Percentiles rank a stretch among this genome's conserved stretches.
phyloP scores from a whole-genome alignment of 1,284 basidiomycete genomes.

The Vanrija humicola region DNA sequence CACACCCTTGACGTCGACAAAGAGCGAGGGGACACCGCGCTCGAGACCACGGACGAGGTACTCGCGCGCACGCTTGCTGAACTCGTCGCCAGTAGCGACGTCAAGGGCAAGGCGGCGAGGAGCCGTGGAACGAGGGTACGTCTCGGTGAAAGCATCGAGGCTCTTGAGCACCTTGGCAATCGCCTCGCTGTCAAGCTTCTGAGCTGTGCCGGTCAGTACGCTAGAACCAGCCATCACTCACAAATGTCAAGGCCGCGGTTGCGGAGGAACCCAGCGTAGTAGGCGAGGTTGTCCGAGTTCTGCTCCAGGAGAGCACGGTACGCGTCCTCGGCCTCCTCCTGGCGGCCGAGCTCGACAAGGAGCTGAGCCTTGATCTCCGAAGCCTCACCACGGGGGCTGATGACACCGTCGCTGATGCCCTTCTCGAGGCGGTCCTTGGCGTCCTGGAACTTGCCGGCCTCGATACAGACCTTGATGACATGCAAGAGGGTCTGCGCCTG shows the following conservation, averaged over 20 bases:
- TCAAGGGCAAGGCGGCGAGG: constrained; percentile 69
- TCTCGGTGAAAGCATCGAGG: constrained; percentile 60
- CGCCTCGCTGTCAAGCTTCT: constrained; percentile 43
- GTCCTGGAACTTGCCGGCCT: constrained; percentile 57
- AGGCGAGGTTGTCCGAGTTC: constrained; percentile 78
- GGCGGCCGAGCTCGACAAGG: constrained; percentile 60
- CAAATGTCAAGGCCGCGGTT: constrained; percentile 61
- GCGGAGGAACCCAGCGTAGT: constrained; percentile 70
- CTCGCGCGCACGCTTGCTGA: constrained; percentile 61
- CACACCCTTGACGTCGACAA: constrained; percentile 85
- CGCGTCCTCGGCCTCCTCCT: constrained; percentile 67
- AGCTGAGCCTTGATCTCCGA: constrained; percentile 64
- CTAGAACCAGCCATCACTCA: constrained; percentile 51
- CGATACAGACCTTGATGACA: constrained; percentile 73
- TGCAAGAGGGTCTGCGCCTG: constrained; percentile 82
- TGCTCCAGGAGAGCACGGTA: constrained; percentile 77
- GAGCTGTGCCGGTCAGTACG: not conserved
- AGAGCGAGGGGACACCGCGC: constrained; percentile 90
- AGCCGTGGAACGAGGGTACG: constrained; percentile 65
- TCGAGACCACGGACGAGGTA: constrained; percentile 72
- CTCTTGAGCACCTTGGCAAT: constrained; percentile 58
- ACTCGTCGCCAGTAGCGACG: constrained; percentile 62
- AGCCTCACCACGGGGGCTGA: constrained; percentile 68
- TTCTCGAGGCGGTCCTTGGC: constrained; percentile 61
- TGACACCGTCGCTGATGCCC: constrained; percentile 61